Evolutionary conservation across 2,329 filamentous ascomycete species (phyloP), one percentile per base, ranked within the genome.

Genomic region (Neobulgaria alba): DNA sequence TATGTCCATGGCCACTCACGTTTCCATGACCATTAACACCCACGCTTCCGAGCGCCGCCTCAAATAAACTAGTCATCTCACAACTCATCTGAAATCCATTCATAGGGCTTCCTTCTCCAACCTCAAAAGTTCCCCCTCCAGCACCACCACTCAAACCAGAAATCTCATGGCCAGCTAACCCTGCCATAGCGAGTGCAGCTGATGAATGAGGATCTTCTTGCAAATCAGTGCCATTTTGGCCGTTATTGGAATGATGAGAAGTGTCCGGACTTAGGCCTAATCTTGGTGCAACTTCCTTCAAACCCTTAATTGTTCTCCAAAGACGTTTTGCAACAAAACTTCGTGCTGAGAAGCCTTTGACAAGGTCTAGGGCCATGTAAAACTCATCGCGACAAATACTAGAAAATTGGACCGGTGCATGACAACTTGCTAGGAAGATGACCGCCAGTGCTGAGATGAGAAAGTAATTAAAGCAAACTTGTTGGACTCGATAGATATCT

Each of bases 401-500:
- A 51, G 77, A 82, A 58, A 88, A 89, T 18, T 78, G 72, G 0
- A 82, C 72, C 0, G 84, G 83, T 0, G 82, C 81, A 54, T 89
- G 84, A 3, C 81, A 82, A 0, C 82, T 82, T 1, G 83, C 84
- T 1, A 89, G 70, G 56, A 89, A 88, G 10, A 89, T 67, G 3
- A 85, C 82, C 0, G 82, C 80, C 15, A 89, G 75, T 2, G 82
- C 79, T 0, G 81, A 84, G 1, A 82, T 78, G 15, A 89, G 68
- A 54, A 89, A 89, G 52, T 88, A 84, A 59, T 89, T 83, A 63
- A 87, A 88, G 57, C 86, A 83, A 5, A 82, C 76, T 61, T 88
- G 83, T 38, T 83, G 75, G 23, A 71, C 74, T 26, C 76, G 71
- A 59, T 89, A 88, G 2, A 88, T 70, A 44, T 83, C 78, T 0